phyloP scores from a whole-genome alignment of 139 green algal species.

The Desmodesmus armatus region DNA sequence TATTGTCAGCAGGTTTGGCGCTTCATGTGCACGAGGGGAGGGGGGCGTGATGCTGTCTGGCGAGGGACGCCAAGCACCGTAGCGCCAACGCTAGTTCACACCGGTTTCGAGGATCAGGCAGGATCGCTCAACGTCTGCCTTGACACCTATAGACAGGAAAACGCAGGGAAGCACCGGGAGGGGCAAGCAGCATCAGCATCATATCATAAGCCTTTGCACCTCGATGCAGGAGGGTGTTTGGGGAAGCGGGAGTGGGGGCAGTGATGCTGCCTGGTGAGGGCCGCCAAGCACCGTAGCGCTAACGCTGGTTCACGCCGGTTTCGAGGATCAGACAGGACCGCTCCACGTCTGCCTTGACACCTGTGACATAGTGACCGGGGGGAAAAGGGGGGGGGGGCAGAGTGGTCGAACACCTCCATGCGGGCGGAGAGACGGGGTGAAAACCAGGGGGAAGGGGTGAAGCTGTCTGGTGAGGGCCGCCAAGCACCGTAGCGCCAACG shows the following conservation, averaged over 20 bases:
- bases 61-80: constrained; percentile 84
- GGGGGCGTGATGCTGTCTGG: no score
- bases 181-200: no score
- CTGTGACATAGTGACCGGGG: no score
- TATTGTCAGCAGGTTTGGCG: not conserved
- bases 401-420: no score
- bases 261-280: constrained; percentile 76
- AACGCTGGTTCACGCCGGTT: constrained; percentile 94
- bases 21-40: no score
- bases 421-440: no score
- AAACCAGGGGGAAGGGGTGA: no score
- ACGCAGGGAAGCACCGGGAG: no score
- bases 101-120: constrained; percentile 97
- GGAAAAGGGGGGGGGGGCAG: no score
- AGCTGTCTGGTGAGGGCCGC: constrained; percentile 74
- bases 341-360: not conserved
- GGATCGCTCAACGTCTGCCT: constrained; percentile 80
- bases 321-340: not conserved
- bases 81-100: constrained; percentile 92
- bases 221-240: no score
- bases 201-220: no score
- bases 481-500: constrained; percentile 93
- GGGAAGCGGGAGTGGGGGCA: no score
- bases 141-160: constrained; percentile 68
- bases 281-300: constrained; percentile 89